Conservation (phyloP, 1,284 basidiomycete species). For the Papiliotrema terrestris region DNA sequence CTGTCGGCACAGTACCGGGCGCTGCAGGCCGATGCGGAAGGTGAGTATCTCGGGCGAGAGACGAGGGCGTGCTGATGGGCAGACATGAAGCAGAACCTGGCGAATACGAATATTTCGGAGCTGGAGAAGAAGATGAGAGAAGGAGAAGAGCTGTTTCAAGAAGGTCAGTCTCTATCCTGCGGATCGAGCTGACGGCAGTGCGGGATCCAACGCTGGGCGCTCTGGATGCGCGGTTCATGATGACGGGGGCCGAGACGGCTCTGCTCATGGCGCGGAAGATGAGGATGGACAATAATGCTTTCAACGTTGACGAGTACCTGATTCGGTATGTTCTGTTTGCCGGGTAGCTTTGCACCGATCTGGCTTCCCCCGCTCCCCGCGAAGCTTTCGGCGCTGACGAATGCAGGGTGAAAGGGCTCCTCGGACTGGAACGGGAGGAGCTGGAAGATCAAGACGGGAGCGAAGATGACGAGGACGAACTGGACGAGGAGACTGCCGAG, state of each 20-base stretch:
- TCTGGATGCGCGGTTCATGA: constrained; percentile 36
- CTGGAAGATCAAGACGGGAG: constrained; percentile 14
- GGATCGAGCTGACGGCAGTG: constrained; percentile 21
- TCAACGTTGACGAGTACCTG: constrained; percentile 52
- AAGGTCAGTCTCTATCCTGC: too few relatives aligned
- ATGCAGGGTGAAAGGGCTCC: constrained; percentile 26
- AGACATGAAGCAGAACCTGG: constrained; percentile 33
- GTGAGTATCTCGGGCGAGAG: constrained; percentile 13
- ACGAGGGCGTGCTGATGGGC: background rate
- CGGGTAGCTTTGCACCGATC: too few relatives aligned
- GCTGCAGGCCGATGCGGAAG: constrained; percentile 31
- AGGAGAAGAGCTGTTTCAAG: constrained; percentile 22
- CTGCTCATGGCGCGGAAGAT: constrained; percentile 38
- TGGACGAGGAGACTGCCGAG: constrained; percentile 31
- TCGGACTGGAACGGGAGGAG: constrained; percentile 31
- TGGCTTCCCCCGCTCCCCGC: background rate
- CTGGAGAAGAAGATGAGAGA: constrained; percentile 14
- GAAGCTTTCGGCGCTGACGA: too few relatives aligned
- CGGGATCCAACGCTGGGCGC: constrained; percentile 30
- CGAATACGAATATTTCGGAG: constrained; percentile 23
- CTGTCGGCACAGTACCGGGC: constrained; percentile 21
- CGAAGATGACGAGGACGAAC: constrained; percentile 29
- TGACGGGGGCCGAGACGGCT: constrained; percentile 28
- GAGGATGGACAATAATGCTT: constrained; percentile 46
- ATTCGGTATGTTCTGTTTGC: constrained; percentile 30